These are phyloP conservation scores for Lasiosphaeris hirsuta DNA, from an alignment of 495 filamentous ascomycete species.

Conservation along the genomic window DNA sequence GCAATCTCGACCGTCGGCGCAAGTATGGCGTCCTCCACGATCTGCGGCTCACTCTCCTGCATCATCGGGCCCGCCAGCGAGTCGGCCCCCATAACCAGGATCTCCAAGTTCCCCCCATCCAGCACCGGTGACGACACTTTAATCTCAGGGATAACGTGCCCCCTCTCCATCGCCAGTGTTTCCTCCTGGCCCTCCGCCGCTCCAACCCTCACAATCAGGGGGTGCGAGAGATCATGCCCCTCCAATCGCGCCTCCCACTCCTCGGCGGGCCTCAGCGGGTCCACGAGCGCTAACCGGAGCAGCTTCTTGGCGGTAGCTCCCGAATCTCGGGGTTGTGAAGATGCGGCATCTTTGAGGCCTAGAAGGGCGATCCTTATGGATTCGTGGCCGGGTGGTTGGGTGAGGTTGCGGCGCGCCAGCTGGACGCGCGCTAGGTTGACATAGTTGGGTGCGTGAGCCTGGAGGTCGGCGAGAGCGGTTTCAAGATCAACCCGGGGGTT, in stretches of 20 bases:
- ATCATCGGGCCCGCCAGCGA: constrained; percentile 35
- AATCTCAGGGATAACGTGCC: constrained; percentile 43
- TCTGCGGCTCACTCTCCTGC: constrained; percentile 15
- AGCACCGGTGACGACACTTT: constrained; percentile 65
- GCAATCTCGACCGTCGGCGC: constrained; percentile 70
- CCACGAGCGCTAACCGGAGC: constrained; percentile 68
- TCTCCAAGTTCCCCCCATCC: constrained; percentile 67
- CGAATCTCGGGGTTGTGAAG: constrained; percentile 13
- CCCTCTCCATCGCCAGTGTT: constrained; percentile 24
- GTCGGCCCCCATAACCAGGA: constrained; percentile 61
- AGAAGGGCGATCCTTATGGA: constrained; percentile 68
- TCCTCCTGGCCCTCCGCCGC: constrained; percentile 17
- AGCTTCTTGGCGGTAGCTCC: constrained; percentile 52
- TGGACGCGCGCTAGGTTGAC: constrained; percentile 74
- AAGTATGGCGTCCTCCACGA: constrained; percentile 58
- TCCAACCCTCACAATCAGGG: constrained; percentile 46
- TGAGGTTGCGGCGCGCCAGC: constrained; percentile 73
- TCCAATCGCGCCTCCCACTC: constrained; percentile 71
- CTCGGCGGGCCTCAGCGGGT: constrained; percentile 63
- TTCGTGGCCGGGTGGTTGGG: constrained; percentile 55
- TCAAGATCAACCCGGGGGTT: constrained; percentile 53
- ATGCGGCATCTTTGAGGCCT: constrained; percentile 35
- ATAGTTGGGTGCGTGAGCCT: constrained; percentile 58
- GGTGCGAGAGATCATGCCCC: constrained; percentile 36
- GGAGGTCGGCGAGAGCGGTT: constrained; percentile 57